Conservation (phyloP, 805 yeast genomes). For the Candida easanensis region DNA sequence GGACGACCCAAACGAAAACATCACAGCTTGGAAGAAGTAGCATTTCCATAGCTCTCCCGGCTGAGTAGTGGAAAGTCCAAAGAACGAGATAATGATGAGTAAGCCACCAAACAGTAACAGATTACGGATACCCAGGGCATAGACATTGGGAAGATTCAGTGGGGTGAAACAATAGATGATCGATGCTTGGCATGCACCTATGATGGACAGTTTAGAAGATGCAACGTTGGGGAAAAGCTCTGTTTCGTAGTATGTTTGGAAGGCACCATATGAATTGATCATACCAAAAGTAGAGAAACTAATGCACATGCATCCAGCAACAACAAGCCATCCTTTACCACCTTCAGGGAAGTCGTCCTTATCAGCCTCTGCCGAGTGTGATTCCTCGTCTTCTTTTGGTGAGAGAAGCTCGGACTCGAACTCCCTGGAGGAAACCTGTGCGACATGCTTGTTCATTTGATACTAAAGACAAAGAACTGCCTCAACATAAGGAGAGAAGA, state of each 20-base stretch:
- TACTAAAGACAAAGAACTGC: no score
- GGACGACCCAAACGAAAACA: conserved; percentile 32
- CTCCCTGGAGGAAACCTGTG: no score
- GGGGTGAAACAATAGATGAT: conserved; percentile 20
- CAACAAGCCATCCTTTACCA: conserved; percentile 24
- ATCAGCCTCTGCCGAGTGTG: conserved; percentile 14
- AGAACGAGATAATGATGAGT: conserved; percentile 15
- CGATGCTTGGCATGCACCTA: conserved; percentile 26
- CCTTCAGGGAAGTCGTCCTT: conserved; percentile 20
- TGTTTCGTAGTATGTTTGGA: conserved; percentile 25
- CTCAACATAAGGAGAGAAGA: no score
- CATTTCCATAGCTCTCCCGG: conserved; percentile 25
- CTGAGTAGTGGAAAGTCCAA: conserved; percentile 20
- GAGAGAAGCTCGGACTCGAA: no score
- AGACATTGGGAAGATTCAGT: conserved; percentile 17
- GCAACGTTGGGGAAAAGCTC: conserved; percentile 14
- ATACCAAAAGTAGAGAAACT: conserved; percentile 22
- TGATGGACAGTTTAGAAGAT: conserved; percentile 21
- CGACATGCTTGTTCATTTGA: no score
- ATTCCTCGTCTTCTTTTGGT: no score
- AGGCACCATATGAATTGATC: conserved; percentile 25
- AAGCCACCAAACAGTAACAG: conserved; percentile 13
- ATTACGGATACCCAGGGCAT: conserved; percentile 21
- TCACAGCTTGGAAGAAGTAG: conserved; percentile 25
- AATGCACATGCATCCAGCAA: conserved; percentile 20